A percentile compares a stretch with the other conserved stretches of the same genome.
These are phyloP conservation scores for Monascus purpureus DNA, from an alignment of 495 filamentous ascomycete species.

Conservation along the genomic window DNA sequence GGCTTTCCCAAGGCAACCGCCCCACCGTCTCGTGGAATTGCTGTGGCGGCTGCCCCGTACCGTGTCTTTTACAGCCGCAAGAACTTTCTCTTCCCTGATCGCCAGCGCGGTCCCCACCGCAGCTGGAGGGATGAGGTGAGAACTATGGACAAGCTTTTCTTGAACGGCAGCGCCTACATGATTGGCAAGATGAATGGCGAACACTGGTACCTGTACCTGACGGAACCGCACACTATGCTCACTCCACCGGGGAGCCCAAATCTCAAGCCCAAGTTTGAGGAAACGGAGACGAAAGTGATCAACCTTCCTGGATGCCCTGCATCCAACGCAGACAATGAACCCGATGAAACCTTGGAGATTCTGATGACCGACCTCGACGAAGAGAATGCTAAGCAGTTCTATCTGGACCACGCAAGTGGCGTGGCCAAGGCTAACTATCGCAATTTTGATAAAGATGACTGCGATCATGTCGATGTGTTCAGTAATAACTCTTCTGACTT, in stretches of 20 bases:
- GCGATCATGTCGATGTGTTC: conserved; percentile 63
- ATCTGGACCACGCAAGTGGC: conserved; percentile 80
- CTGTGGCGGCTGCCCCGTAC: conserved; percentile 70
- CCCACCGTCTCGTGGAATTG: conserved; percentile 39
- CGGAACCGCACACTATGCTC: conserved; percentile 63
- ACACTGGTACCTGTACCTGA: conserved; percentile 98
- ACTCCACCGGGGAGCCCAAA: conserved; percentile 76
- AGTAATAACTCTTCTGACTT: conserved; percentile 60
- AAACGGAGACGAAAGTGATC: conserved; percentile 59
- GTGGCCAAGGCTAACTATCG: conserved; percentile 69
- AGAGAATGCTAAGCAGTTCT: conserved; percentile 91
- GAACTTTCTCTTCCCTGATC: conserved; percentile 94
- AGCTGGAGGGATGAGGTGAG: conserved; percentile 96
- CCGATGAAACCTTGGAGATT: conserved; percentile 91
- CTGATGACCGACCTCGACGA: conserved; percentile 96
- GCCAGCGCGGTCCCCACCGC: conserved; percentile 84
- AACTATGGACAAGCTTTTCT: conserved; percentile 77
- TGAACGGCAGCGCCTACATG: conserved; percentile 95
- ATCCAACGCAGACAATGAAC: conserved; percentile 28
- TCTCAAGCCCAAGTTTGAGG: conserved; percentile 25
- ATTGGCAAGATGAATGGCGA: conserved; percentile 99
- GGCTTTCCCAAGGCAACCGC: conserved; percentile 63
- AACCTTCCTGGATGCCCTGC: conserved; percentile 25
- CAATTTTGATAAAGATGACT: conserved; percentile 29
- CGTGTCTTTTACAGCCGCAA: conserved; percentile 98